Percentiles rank a stretch among this genome's conserved stretches.
Evolutionary conservation across 1,139 yeast species (phyloP).

Genomic region (Yamadazyma friedrichii): DNA sequence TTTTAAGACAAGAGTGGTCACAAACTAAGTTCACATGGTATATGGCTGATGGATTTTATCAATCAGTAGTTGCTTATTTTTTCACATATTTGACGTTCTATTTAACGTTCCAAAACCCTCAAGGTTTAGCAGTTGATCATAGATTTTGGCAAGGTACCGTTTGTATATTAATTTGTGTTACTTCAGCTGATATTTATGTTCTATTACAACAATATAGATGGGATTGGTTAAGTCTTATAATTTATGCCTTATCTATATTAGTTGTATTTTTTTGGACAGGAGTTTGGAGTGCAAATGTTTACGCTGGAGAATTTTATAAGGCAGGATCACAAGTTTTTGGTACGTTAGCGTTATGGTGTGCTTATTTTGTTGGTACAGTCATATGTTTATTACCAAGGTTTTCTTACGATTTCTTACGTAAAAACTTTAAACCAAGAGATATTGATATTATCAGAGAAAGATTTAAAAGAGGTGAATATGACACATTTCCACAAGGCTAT

Average conservation of each 20-base stretch:
- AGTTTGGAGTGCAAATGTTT: conserved; percentile 50
- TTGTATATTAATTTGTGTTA: conserved; percentile 47
- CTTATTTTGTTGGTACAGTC: conserved; percentile 46
- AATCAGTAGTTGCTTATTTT: conserved; percentile 54
- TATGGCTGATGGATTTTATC: conserved; percentile 60
- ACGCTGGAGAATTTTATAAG: conserved; percentile 48
- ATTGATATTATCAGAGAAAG: conserved; percentile 55
- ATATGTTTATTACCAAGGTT: conserved; percentile 54
- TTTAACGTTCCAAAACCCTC: conserved; percentile 43
- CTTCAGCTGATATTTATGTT: conserved; percentile 54
- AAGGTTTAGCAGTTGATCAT: conserved; percentile 54
- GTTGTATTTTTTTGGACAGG: conserved; percentile 64
- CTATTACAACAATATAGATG: conserved; percentile 57
- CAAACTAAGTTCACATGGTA: conserved; percentile 53
- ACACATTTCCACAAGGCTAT: conserved; percentile 50
- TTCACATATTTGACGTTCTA: conserved; percentile 54
- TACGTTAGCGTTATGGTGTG: conserved; percentile 52
- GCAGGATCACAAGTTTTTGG: conserved; percentile 59
- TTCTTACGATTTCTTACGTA: conserved; percentile 44
- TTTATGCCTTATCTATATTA: conserved; percentile 48
- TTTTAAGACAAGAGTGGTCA: conserved; percentile 53
- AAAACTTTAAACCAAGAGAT: conserved; percentile 51
- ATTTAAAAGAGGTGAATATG: conserved; percentile 45
- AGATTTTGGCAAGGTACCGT: conserved; percentile 58
- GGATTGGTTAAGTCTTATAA: conserved; percentile 57